Percentiles rank a stretch among this genome's conserved stretches.
phyloP scores from a whole-genome alignment of 2,329 filamentous ascomycete species.

The Colletotrichum navitas region DNA sequence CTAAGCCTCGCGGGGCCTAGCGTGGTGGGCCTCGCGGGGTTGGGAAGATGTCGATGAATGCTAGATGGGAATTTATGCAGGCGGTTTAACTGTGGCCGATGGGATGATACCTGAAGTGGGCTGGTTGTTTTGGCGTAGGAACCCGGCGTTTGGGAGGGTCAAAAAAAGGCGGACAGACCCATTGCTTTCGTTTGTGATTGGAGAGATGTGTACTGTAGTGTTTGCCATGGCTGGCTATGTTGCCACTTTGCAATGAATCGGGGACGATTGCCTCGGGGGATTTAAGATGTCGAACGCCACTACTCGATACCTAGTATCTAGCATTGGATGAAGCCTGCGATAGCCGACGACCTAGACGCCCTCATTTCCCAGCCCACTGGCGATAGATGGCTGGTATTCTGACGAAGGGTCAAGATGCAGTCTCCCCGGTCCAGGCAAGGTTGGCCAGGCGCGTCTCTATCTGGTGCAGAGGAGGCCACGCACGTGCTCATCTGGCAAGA shows the following conservation, averaged over 20 bases:
- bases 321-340: not conserved
- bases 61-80: not conserved
- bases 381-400: not conserved
- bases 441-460: not conserved
- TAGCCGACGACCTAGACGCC: not conserved
- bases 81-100: not conserved
- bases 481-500: not conserved
- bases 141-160: constrained; percentile 11
- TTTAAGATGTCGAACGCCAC: not conserved
- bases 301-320: not conserved
- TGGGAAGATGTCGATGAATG: not conserved
- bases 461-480: not conserved
- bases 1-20: constrained; percentile 79
- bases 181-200: not conserved
- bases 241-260: not conserved
- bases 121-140: not conserved
- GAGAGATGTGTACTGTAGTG: not conserved
- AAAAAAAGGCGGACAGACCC: constrained; percentile 1
- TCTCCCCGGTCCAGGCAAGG: not conserved
- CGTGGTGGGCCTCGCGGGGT: not conserved
- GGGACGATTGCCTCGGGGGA: not conserved
- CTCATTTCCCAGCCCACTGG: not conserved
- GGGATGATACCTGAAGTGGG: not conserved
- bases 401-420: not conserved
- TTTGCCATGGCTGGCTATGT: not conserved